A percentile compares a stretch with the other conserved stretches of the same genome.
These are phyloP conservation scores for Teratosphaeria zuluensis DNA, from an alignment of 2,329 filamentous ascomycete genomes.

Conservation along the genomic window DNA sequence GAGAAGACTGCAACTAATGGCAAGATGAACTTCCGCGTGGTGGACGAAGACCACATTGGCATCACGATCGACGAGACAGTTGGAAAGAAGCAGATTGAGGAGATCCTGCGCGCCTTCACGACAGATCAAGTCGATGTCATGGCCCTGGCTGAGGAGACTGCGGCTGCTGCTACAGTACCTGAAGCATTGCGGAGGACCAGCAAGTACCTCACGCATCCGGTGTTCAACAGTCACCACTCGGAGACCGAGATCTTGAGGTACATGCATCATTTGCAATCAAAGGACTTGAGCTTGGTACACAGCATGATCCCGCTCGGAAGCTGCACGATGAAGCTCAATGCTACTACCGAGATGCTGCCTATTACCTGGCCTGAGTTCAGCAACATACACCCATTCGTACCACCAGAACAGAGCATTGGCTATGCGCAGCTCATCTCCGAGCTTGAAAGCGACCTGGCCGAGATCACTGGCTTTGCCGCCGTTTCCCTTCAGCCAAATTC, in stretches of 20 bases:
- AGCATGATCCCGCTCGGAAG: constrained; percentile 97
- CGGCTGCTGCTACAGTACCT: constrained; percentile 37
- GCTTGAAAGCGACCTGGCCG: constrained; percentile 64
- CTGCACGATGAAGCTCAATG: constrained; percentile 94
- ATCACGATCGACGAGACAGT: constrained; percentile 74
- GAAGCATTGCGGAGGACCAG: constrained; percentile 59
- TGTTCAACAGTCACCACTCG: constrained; percentile 91
- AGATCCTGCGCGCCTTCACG: constrained; percentile 49
- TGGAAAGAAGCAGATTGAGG: constrained; percentile 44
- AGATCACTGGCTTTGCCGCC: constrained; percentile 83
- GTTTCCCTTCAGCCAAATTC: constrained; percentile 91
- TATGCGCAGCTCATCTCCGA: constrained; percentile 62
- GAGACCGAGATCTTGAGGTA: constrained; percentile 92
- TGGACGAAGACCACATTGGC: constrained; percentile 52
- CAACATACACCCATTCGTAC: constrained; percentile 72
- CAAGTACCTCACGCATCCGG: constrained; percentile 72
- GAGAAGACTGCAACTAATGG: constrained; percentile 39
- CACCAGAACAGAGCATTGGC: constrained; percentile 52
- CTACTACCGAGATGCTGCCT: constrained; percentile 84
- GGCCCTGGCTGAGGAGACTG: constrained; percentile 21
- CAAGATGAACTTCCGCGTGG: constrained; percentile 53
- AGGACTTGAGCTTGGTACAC: constrained; percentile 86
- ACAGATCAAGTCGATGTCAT: constrained; percentile 31
- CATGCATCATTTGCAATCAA: constrained; percentile 85
- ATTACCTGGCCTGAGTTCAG: constrained; percentile 68